Conservation (phyloP, 805 yeast species). For the Metschnikowia gruessii region DNA sequence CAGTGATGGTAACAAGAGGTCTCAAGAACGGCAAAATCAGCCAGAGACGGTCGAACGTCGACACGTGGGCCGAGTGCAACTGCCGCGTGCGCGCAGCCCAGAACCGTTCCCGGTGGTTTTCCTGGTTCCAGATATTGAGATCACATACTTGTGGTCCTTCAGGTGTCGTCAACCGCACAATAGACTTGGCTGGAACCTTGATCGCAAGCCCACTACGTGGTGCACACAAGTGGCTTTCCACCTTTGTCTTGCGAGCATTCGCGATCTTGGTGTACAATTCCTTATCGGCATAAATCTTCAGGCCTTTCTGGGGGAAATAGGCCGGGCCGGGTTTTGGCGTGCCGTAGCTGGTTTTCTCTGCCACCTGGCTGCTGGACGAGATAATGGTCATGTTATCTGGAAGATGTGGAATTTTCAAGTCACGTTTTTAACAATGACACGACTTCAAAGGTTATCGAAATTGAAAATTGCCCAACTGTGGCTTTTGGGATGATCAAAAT, state of each 20-base stretch:
- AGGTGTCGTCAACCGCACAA: conserved; percentile 59
- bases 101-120: conserved; percentile 60
- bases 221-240: conserved; percentile 43
- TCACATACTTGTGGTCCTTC: conserved; percentile 74
- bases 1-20: conserved; percentile 62
- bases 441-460: too few species aligned
- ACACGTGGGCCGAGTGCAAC: conserved; percentile 60
- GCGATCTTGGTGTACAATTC: conserved; percentile 46
- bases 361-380: conserved; percentile 29
- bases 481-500: too few species aligned
- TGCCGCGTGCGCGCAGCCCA: conserved; percentile 73
- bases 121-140: conserved; percentile 59
- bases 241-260: conserved; percentile 40
- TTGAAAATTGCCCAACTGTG: too few species aligned
- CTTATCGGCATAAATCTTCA: conserved; percentile 51
- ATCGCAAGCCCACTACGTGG: conserved; percentile 61
- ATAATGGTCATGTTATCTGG: too few species aligned
- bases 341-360: conserved; percentile 33
- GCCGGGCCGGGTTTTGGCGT: conserved; percentile 51
- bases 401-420: too few species aligned
- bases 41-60: conserved; percentile 61
- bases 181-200: conserved; percentile 58
- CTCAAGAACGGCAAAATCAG: conserved; percentile 63
- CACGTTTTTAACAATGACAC: too few species aligned
- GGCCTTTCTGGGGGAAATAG: conserved; percentile 53